Conservation (phyloP, 768 basidiomycete genomes). For the Rossbeevera mucosa region DNA sequence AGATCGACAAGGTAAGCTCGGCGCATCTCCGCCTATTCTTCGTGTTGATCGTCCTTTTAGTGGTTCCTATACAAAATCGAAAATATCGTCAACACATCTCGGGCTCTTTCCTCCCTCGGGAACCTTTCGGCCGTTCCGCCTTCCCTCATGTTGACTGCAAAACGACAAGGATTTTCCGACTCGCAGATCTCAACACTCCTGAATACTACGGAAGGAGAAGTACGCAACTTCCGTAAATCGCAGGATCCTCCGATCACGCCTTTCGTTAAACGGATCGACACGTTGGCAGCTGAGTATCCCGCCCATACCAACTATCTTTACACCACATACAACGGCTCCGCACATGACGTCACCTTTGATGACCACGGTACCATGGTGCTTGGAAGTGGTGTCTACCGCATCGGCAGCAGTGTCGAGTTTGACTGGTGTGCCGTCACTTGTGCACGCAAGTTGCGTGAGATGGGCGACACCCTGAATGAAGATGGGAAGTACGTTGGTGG, state of each 20-base stretch:
- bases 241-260: constrained; percentile 72
- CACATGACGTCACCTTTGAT: constrained; percentile 92
- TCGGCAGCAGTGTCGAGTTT: constrained; percentile 98
- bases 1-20: constrained; percentile 83
- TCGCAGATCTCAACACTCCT: constrained; percentile 83
- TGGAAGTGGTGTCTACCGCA: constrained; percentile 96
- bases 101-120: constrained; percentile 63
- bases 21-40: not conserved
- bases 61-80: constrained; percentile 99
- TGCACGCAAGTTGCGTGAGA: constrained; percentile 83
- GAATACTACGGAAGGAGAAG: constrained; percentile 64
- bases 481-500: constrained; percentile 35
- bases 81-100: constrained; percentile 91
- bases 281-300: constrained; percentile 96
- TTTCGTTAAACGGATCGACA: constrained; percentile 99
- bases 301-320: constrained; percentile 99
- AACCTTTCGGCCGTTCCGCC: constrained; percentile 65
- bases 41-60: constrained; percentile 32
- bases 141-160: constrained; percentile 81
- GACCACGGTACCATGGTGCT: constrained; percentile 99
- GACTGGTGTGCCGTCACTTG: constrained; percentile 99
- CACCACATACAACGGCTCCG: constrained; percentile 96
- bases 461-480: constrained; percentile 46
- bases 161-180: constrained; percentile 95
- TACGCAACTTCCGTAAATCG: constrained; percentile 83